A percentile compares a stretch with the other conserved stretches of the same genome.
phyloP scores from a whole-genome alignment of 2,329 filamentous ascomycete species.

The Aspergillus sclerotialis region DNA sequence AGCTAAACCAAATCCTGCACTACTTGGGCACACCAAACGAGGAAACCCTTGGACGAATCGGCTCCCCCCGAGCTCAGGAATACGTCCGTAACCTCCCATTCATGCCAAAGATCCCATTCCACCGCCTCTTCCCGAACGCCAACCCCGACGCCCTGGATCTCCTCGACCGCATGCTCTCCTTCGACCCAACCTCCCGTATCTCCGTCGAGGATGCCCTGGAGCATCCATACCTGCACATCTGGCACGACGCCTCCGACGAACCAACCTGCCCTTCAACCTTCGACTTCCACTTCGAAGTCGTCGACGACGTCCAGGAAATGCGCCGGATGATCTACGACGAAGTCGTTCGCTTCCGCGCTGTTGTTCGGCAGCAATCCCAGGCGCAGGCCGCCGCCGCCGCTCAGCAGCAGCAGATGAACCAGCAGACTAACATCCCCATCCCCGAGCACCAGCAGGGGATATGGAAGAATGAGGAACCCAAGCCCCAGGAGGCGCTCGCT shows the following conservation, averaged over 20 bases:
- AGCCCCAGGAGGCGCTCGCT: constrained; percentile 50
- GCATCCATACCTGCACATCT: constrained; percentile 94
- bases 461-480: constrained; percentile 54
- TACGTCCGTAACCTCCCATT: constrained; percentile 94
- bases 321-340: constrained; percentile 96
- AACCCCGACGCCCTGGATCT: constrained; percentile 95
- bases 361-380: constrained; percentile 47
- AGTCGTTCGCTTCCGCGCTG: constrained; percentile 73
- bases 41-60: constrained; percentile 87
- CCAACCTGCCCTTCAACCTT: constrained; percentile 89
- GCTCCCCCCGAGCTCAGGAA: constrained; percentile 90
- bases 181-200: constrained; percentile 89
- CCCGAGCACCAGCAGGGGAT: constrained; percentile 52
- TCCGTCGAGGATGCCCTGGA: constrained; percentile 91
- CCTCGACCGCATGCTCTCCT: constrained; percentile 93
- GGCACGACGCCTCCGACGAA: constrained; percentile 97
- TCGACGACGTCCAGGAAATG: constrained; percentile 93
- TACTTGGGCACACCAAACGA: constrained; percentile 96
- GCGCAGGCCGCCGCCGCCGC: constrained; percentile 28
- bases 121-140: constrained; percentile 80
- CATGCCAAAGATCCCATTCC: constrained; percentile 92
- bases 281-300: constrained; percentile 97
- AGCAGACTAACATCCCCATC: constrained; percentile 51
- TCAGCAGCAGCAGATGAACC: constrained; percentile 34
- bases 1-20: constrained; percentile 98